Evolutionary conservation across 2,329 filamentous ascomycete species (phyloP), one percentile per base, ranked within the genome.

Genomic region (Exophiala oligosperma): DNA sequence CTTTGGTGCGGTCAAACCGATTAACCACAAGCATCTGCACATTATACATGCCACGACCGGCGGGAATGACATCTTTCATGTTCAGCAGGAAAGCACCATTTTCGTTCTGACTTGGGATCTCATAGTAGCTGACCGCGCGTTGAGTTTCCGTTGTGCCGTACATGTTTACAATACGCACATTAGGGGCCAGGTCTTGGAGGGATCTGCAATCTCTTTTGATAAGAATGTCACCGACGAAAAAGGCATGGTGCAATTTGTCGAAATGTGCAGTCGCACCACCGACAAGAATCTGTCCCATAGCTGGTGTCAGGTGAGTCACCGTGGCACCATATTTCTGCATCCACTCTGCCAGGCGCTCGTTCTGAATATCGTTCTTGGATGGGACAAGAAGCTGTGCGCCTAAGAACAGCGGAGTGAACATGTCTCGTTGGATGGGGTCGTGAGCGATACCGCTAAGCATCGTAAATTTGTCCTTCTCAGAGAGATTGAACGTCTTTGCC

Each of bases 271-370:
- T 87, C 24, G 91, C 89, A 65, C 90, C 91, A 44, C 92, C 92
- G n/a, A 93, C 87, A 1, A 97, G 78, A 61, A 97, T 94, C 67
- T 97, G 91, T 55, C 92, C 92, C 92, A 97, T 97, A 57, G 94
- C 94, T 8, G 94, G 94, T 1, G 94, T 99, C 40, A 97, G 77
- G 74, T 97, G 94, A 11, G 89, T 91, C 21, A 92, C 89, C 14
- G 87, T 96, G 2, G 89, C 85, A 55, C 82, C 77, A 69, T 89
- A 84, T 52, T 88, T 84, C 52, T 81, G 80, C 82, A 97, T 91
- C 94, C 94, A 99, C 69, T 96, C 91, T 3, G 88, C 88, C 12
- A 97, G 79, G 67, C 81, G 86, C 74, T 96, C 92, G 71, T 97
- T 89, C 54, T 88, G 84, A 59, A 97, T 97, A 66, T 92, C 86